phyloP scores from a whole-genome alignment of 371 early-diverging fungal species.

The Synchytrium microbalum region DNA sequence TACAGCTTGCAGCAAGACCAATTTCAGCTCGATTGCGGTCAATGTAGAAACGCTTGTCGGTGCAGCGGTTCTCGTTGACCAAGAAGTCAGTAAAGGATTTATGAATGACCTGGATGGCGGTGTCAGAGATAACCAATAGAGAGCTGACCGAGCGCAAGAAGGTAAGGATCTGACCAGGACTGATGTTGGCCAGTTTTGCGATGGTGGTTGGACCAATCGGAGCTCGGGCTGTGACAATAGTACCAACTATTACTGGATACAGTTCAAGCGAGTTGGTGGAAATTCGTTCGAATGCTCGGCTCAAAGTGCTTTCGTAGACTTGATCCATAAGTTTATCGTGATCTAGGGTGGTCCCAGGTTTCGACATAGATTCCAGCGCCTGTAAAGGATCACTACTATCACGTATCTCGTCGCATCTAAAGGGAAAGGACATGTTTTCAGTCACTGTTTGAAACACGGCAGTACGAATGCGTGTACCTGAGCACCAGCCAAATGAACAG shows the following conservation, averaged over 20 bases:
- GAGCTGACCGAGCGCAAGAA: neutral
- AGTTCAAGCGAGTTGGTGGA: neutral
- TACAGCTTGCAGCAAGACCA: no score
- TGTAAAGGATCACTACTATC: no score
- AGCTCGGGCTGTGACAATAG: neutral
- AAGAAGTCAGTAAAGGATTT: conserved; percentile 13
- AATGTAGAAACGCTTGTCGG: conserved; percentile 15
- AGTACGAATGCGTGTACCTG: no score
- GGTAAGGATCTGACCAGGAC: neutral
- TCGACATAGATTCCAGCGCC: no score
- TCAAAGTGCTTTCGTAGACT: neutral
- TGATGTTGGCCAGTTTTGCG: neutral
- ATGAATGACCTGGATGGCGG: conserved; percentile 11
- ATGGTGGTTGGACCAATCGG: neutral
- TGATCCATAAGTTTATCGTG: neutral
- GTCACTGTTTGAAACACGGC: no score
- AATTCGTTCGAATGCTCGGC: neutral
- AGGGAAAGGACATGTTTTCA: no score
- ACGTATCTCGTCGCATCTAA: no score
- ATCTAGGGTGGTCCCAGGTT: neutral
- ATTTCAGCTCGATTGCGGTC: no score
- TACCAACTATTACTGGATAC: neutral
- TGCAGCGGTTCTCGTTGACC: conserved; percentile 6
- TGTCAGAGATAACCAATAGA: neutral
- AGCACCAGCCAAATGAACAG: conserved; percentile 1